Evolutionary conservation across 1,284 basidiomycete species (phyloP), one percentile per base, ranked within the genome.

Genomic region (Apiotrichum sp.): DNA sequence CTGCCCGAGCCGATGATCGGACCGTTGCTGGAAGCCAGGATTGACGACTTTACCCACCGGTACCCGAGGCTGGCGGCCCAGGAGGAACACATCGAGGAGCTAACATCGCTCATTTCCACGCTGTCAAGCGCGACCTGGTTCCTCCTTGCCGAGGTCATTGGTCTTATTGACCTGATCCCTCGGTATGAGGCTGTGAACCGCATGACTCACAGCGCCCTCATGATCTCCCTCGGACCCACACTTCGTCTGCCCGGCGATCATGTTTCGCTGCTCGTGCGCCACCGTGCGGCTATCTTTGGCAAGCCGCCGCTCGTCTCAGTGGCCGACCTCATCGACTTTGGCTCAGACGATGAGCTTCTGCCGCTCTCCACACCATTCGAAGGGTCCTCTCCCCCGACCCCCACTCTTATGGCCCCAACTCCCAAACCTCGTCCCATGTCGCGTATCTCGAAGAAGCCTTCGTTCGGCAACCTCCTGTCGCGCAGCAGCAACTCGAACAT

Each of bases 1-100:
- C 62, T 93, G 34, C 90, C 90, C 1, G 85, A 89, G 56, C 83
- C 86, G 0, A 83, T 93, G 52, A 74, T 93, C 58, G 93, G 90
- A 1, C 76, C 82, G 31, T 77, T 78, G 22, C 79, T 92, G 8
- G 77, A 81, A 44, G 83, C 84, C 0, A 81, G 83, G 63, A 92
- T 93, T 67, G 90, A 95, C 56, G 81, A 57, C 36, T 59, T 53
- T 31, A n/a, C 55, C 13, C 42, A 50, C 42, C 39, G 34, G 41
- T n/a, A 47, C 53, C 33, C 33, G 7, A 22, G 34, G 35, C 22
- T 11, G n/a, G 36, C 43, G 7, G 31, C 38, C 6, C 36, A 57
- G 40, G 40, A 49, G 10, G 58, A 58, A 16, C 34, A 59, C 16
- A 52, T 56, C 35, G 59, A 59, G 33, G 62, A 68, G 35, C 55